Evolutionary conservation across 2,329 filamentous ascomycete genomes (phyloP).

Genomic region (Botryotinia globosa): DNA sequence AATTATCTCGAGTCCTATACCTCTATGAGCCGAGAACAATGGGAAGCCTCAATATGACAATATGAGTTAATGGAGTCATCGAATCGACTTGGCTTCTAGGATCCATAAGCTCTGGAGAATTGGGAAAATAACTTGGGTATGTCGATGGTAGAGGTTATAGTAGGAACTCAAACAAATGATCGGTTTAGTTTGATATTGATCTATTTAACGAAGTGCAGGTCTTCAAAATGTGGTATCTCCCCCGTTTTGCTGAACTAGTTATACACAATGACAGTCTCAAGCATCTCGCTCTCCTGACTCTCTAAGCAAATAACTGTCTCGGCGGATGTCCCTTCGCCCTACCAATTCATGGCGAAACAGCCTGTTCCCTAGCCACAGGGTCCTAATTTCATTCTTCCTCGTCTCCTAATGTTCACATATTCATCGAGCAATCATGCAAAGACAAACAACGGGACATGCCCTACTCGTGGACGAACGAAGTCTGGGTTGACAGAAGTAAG

Average conservation of each 20-base stretch:
- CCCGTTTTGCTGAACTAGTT: background rate
- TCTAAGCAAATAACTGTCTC: conserved; percentile 52
- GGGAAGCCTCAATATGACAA: background rate
- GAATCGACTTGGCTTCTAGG: conserved; percentile 21
- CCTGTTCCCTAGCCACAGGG: conserved; percentile 40
- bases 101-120: conserved; percentile 20
- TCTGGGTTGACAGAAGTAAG: too few relatives aligned
- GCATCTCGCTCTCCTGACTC: conserved; percentile 57
- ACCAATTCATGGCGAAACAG: conserved; percentile 56
- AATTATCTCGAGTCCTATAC: background rate
- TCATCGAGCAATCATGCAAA: conserved; percentile 23
- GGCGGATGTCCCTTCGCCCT: conserved; percentile 54
- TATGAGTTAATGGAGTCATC: conserved; percentile 13
- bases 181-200: background rate
- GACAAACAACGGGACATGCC: conserved; percentile 1
- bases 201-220: background rate
- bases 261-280: background rate
- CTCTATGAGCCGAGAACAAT: background rate
- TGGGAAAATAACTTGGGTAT: conserved; percentile 14
- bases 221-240: background rate
- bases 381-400: conserved; percentile 20
- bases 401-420: conserved; percentile 7
- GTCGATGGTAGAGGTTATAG: background rate
- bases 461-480: too few relatives aligned
- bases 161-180: background rate